Evolutionary conservation across 2,329 filamentous ascomycete genomes (phyloP).

Genomic region (Penicillium sumatraense): DNA sequence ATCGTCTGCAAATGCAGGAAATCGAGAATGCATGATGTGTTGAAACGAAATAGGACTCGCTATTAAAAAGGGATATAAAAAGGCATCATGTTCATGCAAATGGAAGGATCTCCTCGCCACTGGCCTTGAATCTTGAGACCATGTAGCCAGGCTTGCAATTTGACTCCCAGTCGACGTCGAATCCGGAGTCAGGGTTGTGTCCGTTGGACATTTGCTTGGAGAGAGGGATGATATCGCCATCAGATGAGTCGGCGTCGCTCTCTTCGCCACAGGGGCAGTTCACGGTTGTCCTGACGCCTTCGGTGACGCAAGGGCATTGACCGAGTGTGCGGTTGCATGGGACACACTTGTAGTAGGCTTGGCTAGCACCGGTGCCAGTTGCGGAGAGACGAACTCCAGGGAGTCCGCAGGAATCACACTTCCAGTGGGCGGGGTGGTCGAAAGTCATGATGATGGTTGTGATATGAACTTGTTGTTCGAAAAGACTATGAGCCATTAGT

Average conservation of each 20-base stretch:
- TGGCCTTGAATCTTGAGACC: constrained; percentile 22
- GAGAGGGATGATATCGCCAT: neutral
- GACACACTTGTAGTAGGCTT: constrained; percentile 23
- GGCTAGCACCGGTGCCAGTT: neutral
- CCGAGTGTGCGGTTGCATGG: constrained; percentile 20
- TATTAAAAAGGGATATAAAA: neutral
- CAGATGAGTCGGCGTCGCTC: constrained; percentile 12
- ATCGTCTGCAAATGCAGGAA: neutral
- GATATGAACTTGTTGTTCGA: neutral
- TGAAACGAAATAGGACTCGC: neutral
- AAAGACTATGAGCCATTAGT: neutral
- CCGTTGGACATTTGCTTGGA: constrained; percentile 4
- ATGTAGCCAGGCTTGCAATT: constrained; percentile 22
- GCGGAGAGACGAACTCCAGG: constrained; percentile 17
- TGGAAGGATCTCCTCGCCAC: constrained; percentile 12
- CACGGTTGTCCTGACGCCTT: constrained; percentile 13
- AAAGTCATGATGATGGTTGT: constrained; percentile 4
- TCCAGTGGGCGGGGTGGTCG: constrained; percentile 8
- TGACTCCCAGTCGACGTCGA: constrained; percentile 23
- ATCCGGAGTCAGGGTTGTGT: constrained; percentile 18
- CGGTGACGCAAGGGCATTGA: constrained; percentile 20
- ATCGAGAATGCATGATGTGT: neutral
- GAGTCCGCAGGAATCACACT: constrained; percentile 19
- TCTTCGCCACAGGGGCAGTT: constrained; percentile 17
- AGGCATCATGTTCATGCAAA: neutral